A percentile compares a stretch with the other conserved stretches of the same genome.
Evolutionary conservation across 208 protist genomes (phyloP).

Genomic region (Crithidia acanthocephali): DNA sequence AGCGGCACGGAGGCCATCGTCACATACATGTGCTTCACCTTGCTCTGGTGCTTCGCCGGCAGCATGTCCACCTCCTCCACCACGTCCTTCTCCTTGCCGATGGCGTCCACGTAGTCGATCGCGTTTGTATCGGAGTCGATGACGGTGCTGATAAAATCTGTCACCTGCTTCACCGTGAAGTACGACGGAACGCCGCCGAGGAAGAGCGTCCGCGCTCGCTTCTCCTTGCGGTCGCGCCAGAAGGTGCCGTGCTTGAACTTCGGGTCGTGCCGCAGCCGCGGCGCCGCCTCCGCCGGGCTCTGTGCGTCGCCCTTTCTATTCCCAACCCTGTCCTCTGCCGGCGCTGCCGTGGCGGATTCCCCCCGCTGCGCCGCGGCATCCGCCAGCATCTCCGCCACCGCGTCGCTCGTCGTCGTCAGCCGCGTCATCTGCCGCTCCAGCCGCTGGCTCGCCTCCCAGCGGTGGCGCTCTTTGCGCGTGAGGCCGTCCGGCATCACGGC

Average conservation of each 20-base stretch:
- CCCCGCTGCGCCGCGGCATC: slow-evolving; percentile 18
- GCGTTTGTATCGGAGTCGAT: slow-evolving; percentile 42
- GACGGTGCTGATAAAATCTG: slow-evolving; percentile 70
- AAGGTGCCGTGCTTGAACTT: slow-evolving; percentile 87
- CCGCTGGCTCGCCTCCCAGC: slow-evolving; percentile 51
- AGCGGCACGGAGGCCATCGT: slow-evolving; percentile 63
- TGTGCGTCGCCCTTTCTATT: not conserved
- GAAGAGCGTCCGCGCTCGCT: slow-evolving; percentile 78
- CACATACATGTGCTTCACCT: slow-evolving; percentile 81
- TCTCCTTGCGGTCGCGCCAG: slow-evolving; percentile 83
- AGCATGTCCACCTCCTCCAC: slow-evolving; percentile 83
- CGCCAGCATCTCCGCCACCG: slow-evolving; percentile 17
- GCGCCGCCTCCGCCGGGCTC: not conserved
- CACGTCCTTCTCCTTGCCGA: slow-evolving; percentile 23
- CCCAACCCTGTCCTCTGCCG: not conserved
- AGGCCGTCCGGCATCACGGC: slow-evolving; percentile 39
- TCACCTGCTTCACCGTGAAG: slow-evolving; percentile 61
- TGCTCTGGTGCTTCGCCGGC: slow-evolving; percentile 50
- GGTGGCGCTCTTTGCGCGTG: slow-evolving; percentile 67
- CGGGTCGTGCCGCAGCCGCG: slow-evolving; percentile 76
- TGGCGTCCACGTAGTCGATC: slow-evolving; percentile 36
- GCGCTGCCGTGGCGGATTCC: not conserved
- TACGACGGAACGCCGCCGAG: slow-evolving; percentile 72
- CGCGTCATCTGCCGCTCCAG: slow-evolving; percentile 66
- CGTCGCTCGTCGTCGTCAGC: slow-evolving; percentile 30